These are phyloP conservation scores for Apiotrichum mycotoxinovorans DNA, from an alignment of 1,284 basidiomycete species.

Conservation along the genomic window DNA sequence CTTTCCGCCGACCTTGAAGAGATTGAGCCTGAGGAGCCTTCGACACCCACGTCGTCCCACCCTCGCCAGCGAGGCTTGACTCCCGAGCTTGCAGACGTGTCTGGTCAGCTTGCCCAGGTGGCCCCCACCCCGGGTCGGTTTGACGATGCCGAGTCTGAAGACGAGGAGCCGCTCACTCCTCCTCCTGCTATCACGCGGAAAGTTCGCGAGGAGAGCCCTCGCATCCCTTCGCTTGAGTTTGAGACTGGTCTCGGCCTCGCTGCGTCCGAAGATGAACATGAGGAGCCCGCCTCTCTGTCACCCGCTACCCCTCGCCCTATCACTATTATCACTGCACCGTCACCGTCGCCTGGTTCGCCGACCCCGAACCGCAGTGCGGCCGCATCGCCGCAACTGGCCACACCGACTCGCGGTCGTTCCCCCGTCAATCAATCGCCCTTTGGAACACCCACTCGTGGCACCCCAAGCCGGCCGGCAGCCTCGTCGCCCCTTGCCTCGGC, in stretches of 20 bases:
- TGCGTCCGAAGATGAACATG: not conserved
- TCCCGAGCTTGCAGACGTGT: conserved; percentile 9
- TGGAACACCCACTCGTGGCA: conserved; percentile 2
- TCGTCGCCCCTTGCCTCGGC: conserved; percentile 14
- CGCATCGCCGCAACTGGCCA: not conserved
- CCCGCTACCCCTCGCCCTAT: conserved; percentile 6
- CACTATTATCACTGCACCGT: conserved; percentile 5
- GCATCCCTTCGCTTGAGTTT: conserved; percentile 46
- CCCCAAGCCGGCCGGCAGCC: conserved; percentile 1
- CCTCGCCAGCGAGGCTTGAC: conserved; percentile 7
- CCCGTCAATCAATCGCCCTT: not conserved
- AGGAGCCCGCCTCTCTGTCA: not conserved
- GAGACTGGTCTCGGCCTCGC: conserved; percentile 21
- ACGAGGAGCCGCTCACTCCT: conserved; percentile 41
- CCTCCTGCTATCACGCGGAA: conserved; percentile 19
- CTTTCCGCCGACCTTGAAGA: conserved; percentile 2
- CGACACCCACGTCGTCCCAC: not conserved
- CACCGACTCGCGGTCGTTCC: not conserved
- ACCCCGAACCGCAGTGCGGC: conserved; percentile 1
- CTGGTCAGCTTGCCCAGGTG: not conserved
- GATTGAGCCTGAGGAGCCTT: not conserved
- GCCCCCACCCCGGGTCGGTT: not conserved
- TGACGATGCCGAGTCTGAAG: not conserved
- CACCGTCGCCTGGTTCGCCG: conserved; percentile 1
- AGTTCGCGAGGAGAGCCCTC: conserved; percentile 32